Base-by-base conservation (phyloP, 2,329 filamentous ascomycete genomes). In the Fusarium burgessii region DNA sequence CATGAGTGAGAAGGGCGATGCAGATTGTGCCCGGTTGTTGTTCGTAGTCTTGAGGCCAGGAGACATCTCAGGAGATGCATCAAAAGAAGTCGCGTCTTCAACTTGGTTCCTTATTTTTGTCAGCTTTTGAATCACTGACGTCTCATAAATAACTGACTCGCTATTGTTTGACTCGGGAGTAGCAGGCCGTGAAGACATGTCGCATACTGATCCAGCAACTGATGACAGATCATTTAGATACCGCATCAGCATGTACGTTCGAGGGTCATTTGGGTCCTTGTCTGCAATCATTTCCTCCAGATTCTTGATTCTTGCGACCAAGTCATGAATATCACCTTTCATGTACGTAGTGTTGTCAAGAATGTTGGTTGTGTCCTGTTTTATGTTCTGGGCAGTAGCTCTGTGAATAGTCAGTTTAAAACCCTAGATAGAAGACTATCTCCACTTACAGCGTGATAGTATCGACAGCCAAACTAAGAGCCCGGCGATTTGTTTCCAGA, bases 201-300 rank as follows among this genome's bases (percentile, higher is more conserved):
- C 56, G 6, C 45, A 63, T 8, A 62, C 60, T 43, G 57, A 63
- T 7, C 33, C 57, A 5, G 60, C 60, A 4, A 62, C 20, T 3
- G 60, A 63, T 7, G 38, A 62, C 23, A 63, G 17, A 7, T 62
- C 60, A 20, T 62, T n/a, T 17, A 62, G 12, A 23, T 62, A 63
- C 7, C 60, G 41, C 10, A 35, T 61, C 33, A 63, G 7, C 23
- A 62, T 33, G 25, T 52, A 62, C 3, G 38, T 12, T 7, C 41
- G 38, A 8, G 57, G 18, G 2, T 40, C 60, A 5, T 45, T 27
- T 1, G 32, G 6, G 8, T 46, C 18, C 17, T 45, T 49, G 1
- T 17, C 20, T 10, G 38, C 11, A 3, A 63, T 11, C 14, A 54
- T 17, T 2, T 6, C n/a, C 20, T 63, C 60, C 11, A 62, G 33